A percentile compares a stretch with the other conserved stretches of the same genome.
phyloP scores from a whole-genome alignment of 2,329 filamentous ascomycete genomes.

The Tolypocladium cylindrosporum region DNA sequence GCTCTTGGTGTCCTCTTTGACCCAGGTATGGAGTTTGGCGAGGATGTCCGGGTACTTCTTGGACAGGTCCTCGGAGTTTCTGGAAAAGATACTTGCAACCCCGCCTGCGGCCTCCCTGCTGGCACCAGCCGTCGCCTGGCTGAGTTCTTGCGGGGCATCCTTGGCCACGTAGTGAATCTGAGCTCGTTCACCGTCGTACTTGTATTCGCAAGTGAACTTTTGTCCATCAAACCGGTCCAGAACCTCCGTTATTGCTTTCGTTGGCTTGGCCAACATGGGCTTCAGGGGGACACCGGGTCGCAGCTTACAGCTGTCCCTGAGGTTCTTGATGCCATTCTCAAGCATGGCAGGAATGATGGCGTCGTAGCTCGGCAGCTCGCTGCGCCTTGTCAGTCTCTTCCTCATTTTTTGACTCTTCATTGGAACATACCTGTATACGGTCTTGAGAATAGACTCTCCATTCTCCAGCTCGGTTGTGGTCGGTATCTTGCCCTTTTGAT shows the following conservation, averaged over 20 bases:
- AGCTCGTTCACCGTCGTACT: slow-evolving; percentile 96
- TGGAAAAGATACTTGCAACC: slow-evolving; percentile 87
- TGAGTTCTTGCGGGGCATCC: slow-evolving; percentile 60
- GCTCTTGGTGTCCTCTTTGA: slow-evolving; percentile 80
- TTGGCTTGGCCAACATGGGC: slow-evolving; percentile 97
- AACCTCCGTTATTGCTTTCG: slow-evolving; percentile 95
- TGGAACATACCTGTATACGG: slow-evolving; percentile 64
- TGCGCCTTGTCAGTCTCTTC: slow-evolving; percentile 21
- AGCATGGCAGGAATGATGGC: slow-evolving; percentile 87
- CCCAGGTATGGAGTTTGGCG: slow-evolving; percentile 77
- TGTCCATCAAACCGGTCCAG: slow-evolving; percentile 93
- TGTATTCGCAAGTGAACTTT: slow-evolving; percentile 96
- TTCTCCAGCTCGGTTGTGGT: slow-evolving; percentile 69
- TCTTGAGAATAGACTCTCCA: slow-evolving; percentile 79
- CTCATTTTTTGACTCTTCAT: too few relatives aligned
- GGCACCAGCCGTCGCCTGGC: slow-evolving; percentile 47
- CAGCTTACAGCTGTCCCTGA: slow-evolving; percentile 79
- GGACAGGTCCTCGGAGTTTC: slow-evolving; percentile 93
- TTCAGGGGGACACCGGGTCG: slow-evolving; percentile 91
- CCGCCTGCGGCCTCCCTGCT: slow-evolving; percentile 60
- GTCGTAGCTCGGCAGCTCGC: slow-evolving; percentile 90
- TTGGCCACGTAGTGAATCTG: slow-evolving; percentile 96
- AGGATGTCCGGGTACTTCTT: slow-evolving; percentile 98
- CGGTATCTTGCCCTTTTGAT: slow-evolving; percentile 58
- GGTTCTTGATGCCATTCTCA: slow-evolving; percentile 71